Base-by-base conservation (phyloP, 116 monocot species). In the Posidonia oceanica region DNA sequence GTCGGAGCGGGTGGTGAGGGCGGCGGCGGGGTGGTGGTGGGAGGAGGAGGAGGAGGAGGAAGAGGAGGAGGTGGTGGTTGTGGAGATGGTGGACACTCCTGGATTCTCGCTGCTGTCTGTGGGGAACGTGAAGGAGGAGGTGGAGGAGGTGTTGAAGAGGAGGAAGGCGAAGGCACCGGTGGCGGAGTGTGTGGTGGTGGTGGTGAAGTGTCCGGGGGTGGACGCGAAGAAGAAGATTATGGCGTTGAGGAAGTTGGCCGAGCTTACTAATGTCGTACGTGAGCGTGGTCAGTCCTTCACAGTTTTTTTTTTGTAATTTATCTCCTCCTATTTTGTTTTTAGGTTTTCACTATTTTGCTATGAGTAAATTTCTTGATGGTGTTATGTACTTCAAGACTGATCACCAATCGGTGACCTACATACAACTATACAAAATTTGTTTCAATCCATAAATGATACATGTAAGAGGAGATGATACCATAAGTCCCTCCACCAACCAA, bases 111-210 rank as follows among this genome's bases (percentile, higher is more conserved):
- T 13, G 10, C 73, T 80, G 63, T 82, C 74, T 51, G 8, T 73
- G 10, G 57, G 5, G 23, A 51, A 3, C 44, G 5, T 73, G 52
- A 79, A 67, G 71, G 76, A 66, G 6, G 80, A 83, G 69, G 72
- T 86, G 71, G 92, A 76, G 69, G 69, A 69, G 39, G 81, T 64
- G 7, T 13, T 84, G n/a, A 10, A 7, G 73, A 37, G 52, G 53
- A 11, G 52, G 60, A 36, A 17, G n/a, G 37, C 12, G 14, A 1
- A 36, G 0, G 11, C 44, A 23, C 38, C 60, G 51, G 53, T 29
- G 63, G 72, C 71, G n/a, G 86, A 85, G 59, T 85, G 86, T 66
- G 82, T 73, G 38, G 80, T 86, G 53, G 59, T 79, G 73, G 88
- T 86, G 20, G 14, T 88, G 38, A 61, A 69, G 41, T 88, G 81